A percentile compares a stretch with the other conserved stretches of the same genome.
phyloP scores from a whole-genome alignment of 139 green algal genomes.

The Ettlia oleoabundans region DNA sequence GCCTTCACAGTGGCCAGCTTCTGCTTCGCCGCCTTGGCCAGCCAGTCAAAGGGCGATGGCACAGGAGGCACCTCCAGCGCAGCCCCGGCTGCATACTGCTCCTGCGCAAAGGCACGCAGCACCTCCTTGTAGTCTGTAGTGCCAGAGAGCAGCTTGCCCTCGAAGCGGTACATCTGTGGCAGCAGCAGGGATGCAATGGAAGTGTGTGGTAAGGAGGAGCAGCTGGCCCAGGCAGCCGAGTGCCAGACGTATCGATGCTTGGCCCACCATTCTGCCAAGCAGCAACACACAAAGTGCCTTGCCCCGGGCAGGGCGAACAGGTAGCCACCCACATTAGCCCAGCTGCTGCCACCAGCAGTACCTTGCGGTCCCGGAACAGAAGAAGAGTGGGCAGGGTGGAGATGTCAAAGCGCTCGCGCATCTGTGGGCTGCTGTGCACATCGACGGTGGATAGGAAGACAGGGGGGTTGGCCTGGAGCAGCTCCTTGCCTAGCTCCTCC shows the following conservation, averaged over 20 bases:
- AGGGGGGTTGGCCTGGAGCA: conserved; percentile 11
- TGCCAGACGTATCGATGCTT: too few species aligned
- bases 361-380: conserved; percentile 31
- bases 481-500: conserved; percentile 27
- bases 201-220: too few species aligned
- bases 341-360: not conserved
- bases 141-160: not conserved
- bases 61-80: conserved; percentile 10
- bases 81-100: not conserved
- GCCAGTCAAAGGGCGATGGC: conserved; percentile 12
- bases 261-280: too few species aligned
- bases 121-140: conserved; percentile 1
- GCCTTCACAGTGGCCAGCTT: conserved; percentile 11
- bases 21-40: not conserved
- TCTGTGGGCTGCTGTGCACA: not conserved
- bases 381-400: conserved; percentile 12
- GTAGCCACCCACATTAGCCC: not conserved
- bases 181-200: not conserved
- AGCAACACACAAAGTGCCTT: too few species aligned
- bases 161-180: conserved; percentile 30
- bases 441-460: conserved; percentile 22
- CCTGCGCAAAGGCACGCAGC: conserved; percentile 1
- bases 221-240: too few species aligned
- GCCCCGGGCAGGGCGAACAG: not conserved
- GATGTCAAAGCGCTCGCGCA: conserved; percentile 21